These are phyloP conservation scores for Dactylellina drechsleri DNA, from an alignment of 2,329 filamentous ascomycete genomes.

Conservation along the genomic window DNA sequence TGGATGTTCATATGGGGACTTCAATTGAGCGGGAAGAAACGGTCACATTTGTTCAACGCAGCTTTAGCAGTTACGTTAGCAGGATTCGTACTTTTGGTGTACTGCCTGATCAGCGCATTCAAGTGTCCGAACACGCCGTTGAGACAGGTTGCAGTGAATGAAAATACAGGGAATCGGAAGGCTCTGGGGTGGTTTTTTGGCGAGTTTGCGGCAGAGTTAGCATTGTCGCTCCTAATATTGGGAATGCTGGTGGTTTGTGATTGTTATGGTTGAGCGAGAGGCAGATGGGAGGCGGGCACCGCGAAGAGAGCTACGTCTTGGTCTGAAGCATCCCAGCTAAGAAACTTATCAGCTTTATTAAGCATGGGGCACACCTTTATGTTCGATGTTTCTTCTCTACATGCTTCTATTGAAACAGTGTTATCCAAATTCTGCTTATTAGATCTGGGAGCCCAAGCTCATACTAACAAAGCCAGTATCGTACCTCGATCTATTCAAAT, in stretches of 20 bases:
- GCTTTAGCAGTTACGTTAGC: conserved; percentile 24
- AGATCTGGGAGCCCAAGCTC: too few species aligned
- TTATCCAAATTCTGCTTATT: too few species aligned
- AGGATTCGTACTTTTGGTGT: conserved; percentile 35
- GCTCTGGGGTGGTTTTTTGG: conserved; percentile 28
- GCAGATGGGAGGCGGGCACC: background rate
- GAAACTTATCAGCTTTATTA: background rate
- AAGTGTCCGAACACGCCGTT: conserved; percentile 17
- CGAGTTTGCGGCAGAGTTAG: conserved; percentile 30
- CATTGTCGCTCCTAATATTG: conserved; percentile 18
- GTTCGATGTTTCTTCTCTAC: too few species aligned
- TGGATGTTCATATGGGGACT: conserved; percentile 41
- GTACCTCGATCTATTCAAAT: too few species aligned
- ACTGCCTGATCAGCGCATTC: conserved; percentile 32
- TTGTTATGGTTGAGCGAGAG: conserved; percentile 25
- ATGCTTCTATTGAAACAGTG: too few species aligned
- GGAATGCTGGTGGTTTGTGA: conserved; percentile 28
- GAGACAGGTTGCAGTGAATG: conserved; percentile 6
- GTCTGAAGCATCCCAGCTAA: background rate
- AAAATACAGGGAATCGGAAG: conserved; percentile 7
- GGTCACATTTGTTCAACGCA: conserved; percentile 14
- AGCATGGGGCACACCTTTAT: too few species aligned
- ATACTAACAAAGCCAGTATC: too few species aligned
- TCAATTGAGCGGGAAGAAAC: conserved; percentile 17
- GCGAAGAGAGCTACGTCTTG: background rate